Percentiles rank a stretch among this genome's conserved stretches.
phyloP scores from a whole-genome alignment of 345 rosid species.

The Citrus maxima region DNA sequence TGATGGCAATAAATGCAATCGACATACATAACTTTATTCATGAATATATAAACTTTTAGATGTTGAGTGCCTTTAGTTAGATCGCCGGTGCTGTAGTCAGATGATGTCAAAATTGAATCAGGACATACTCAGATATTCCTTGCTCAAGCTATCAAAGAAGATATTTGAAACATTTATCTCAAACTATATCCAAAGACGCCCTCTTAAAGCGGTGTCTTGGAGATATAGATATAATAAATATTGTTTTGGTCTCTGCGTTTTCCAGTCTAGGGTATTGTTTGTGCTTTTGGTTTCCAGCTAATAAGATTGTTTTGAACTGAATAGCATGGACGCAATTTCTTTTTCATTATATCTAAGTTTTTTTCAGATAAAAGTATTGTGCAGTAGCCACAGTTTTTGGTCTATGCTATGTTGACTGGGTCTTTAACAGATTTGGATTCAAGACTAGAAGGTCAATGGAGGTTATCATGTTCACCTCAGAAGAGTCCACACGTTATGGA shows the following conservation, averaged over 20 bases:
- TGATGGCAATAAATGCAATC: neutral
- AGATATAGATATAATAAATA: neutral
- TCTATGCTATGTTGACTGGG: constrained; percentile 13
- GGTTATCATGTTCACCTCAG: constrained; percentile 83
- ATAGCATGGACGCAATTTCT: neutral
- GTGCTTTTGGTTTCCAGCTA: neutral
- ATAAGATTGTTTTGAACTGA: neutral
- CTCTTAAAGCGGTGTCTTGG: neutral
- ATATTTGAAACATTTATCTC: neutral
- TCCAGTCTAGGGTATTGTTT: neutral
- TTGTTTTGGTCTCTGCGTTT: neutral
- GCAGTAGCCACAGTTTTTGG: neutral
- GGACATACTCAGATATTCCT: neutral
- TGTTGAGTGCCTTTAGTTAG: neutral
- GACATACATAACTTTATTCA: neutral
- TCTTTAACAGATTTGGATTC: constrained; percentile 61
- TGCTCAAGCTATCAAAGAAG: neutral
- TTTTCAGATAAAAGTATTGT: neutral
- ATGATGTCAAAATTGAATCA: neutral
- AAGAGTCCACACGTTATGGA: constrained; percentile 94
- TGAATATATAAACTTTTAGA: neutral
- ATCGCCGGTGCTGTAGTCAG: neutral
- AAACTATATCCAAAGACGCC: neutral
- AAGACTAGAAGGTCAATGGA: constrained; percentile 85
- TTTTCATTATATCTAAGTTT: constrained; percentile 4